Conservation (phyloP, 163 green algal genomes). For the Scenedesmus sp. region DNA sequence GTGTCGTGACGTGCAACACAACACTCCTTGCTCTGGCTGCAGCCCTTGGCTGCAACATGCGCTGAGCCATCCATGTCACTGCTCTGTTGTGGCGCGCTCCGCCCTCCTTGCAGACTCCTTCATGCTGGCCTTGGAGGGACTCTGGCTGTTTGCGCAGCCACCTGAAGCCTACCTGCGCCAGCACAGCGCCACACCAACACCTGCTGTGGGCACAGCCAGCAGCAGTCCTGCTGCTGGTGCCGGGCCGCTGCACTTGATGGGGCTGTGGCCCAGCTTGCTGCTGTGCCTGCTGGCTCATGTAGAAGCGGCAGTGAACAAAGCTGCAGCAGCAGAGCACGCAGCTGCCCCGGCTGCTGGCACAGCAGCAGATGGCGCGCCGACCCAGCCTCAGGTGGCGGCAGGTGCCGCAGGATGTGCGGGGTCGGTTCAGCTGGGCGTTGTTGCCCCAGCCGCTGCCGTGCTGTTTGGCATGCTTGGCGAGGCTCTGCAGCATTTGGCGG, state of each 20-base stretch:
- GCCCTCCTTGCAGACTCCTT: slow-evolving; percentile 1
- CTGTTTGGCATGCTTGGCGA: slow-evolving; percentile 41
- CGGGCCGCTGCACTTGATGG: background rate
- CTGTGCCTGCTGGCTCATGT: background rate
- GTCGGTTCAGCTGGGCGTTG: background rate
- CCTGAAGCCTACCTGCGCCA: background rate
- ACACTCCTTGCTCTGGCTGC: background rate
- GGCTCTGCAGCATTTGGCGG: background rate
- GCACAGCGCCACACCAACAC: background rate
- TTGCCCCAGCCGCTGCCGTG: background rate
- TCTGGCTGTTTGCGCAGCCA: slow-evolving; percentile 41
- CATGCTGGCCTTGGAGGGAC: slow-evolving; percentile 3
- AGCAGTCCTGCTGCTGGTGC: background rate
- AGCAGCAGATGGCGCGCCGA: no score
- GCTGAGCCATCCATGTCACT: no score
- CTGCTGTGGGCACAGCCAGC: background rate
- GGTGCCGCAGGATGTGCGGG: background rate
- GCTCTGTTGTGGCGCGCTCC: background rate
- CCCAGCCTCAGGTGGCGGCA: no score
- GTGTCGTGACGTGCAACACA: no score
- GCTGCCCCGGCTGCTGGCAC: background rate
- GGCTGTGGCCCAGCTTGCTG: slow-evolving; percentile 11
- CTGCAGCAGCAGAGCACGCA: background rate
- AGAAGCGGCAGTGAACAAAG: background rate
- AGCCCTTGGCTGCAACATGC: no score